Evolutionary conservation across 2,329 filamentous ascomycete species (phyloP), one percentile per base, ranked within the genome.

Genomic region (Talaromyces sp.): DNA sequence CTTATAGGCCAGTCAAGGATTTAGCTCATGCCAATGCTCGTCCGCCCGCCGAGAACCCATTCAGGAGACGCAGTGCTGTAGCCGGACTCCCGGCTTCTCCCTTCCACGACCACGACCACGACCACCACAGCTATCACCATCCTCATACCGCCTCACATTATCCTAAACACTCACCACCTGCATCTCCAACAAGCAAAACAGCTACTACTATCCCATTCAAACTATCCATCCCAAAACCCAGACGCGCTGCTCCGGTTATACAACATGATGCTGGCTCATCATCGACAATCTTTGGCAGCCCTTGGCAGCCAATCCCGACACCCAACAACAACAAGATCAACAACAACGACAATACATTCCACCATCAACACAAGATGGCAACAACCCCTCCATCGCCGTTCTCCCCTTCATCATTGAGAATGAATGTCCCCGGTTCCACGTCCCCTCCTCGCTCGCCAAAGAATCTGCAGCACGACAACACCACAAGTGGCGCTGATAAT

Each of bases 1-100:
- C 87, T 1, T 97, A 96, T 77, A 96, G 92, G 71, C 85, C 89
- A 1, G 70, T 71, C 12, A 77, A 52, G 51, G 59, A 61, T 12
- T 43, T 46, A n/a, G 21, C 7, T 24, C 46, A 41, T 32, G 31
- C 59, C 19, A 27, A 11, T 17, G 14, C 48, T 38, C 17, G 76
- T 63, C 72, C 85, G 2, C 80, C 80, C n/a, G 79, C 79, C 27
- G 87, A 89, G 46, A 86, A 84, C 27, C 10, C 21, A 10, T 38
- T 52, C 32, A 52, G 59, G 31, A 79, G 85, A 66, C 79, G 83
- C 50, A 88, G 85, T 64, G 79, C 80, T 0, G 86, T 84, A 3
- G 73, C 75, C 62, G 66, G 67, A 48, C 66, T 72, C 51, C 68
- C 65, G 46, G 57, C 60, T 12, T 53, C 26, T 29, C 57, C 56